Evolutionary conservation across 768 basidiomycete species (phyloP).

Genomic region (Hericium alpestre): DNA sequence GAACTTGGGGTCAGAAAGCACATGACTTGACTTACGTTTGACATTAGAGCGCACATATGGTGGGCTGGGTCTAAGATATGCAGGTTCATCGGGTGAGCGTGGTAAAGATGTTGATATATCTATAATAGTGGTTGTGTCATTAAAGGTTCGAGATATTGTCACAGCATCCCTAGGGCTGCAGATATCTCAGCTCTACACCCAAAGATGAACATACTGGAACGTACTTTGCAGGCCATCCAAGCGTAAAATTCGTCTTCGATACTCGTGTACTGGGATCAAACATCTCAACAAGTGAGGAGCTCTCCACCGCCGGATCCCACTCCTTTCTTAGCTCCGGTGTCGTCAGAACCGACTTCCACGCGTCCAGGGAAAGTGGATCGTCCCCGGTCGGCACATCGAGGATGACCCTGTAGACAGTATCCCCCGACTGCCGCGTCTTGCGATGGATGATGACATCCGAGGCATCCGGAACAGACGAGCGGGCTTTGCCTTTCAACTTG

Average conservation of each 20-base stretch:
- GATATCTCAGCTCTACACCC: neutral
- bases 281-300: constrained; percentile 72
- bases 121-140: constrained; percentile 73
- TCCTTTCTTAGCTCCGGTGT: constrained; percentile 84
- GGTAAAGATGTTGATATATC: constrained; percentile 92
- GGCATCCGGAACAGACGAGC: constrained; percentile 46
- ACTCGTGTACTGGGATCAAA: constrained; percentile 81
- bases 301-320: constrained; percentile 92
- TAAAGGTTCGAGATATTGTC: constrained; percentile 80
- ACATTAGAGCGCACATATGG: constrained; percentile 88
- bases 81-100: constrained; percentile 81
- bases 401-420: constrained; percentile 70
- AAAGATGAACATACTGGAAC: constrained; percentile 20
- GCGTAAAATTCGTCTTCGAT: constrained; percentile 78
- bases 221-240: constrained; percentile 96
- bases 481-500: constrained; percentile 53
- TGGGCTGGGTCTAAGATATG: constrained; percentile 83
- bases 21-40: constrained; percentile 35
- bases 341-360: constrained; percentile 71
- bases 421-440: constrained; percentile 54
- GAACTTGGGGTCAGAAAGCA: constrained; percentile 6
- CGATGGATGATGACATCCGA: constrained; percentile 73
- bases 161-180: constrained; percentile 84
- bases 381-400: constrained; percentile 66
- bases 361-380: constrained; percentile 48